phyloP scores from a whole-genome alignment of 116 monocot species.

The Cymodocea nodosa region DNA sequence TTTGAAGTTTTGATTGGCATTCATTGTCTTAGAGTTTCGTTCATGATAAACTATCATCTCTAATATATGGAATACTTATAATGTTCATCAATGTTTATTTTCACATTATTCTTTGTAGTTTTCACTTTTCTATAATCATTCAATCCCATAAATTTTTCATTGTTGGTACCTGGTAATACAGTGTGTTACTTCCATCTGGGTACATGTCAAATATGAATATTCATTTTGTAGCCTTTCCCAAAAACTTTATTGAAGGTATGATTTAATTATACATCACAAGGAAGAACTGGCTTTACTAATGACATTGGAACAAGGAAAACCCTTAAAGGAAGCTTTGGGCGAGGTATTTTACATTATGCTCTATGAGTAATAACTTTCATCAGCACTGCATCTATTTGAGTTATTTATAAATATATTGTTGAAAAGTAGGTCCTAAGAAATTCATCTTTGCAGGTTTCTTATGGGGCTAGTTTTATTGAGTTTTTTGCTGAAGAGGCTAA shows the following conservation, averaged over 20 bases:
- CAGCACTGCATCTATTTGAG: background rate
- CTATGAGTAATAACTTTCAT: background rate
- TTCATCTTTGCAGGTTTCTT: constrained; percentile 37
- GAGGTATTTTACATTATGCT: constrained; percentile 45
- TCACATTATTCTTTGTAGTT: no score
- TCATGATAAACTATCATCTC: no score
- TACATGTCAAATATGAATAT: background rate
- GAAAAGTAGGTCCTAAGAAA: background rate
- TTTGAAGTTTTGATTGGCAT: no score
- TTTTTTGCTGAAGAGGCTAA: constrained; percentile 97
- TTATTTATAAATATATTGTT: no score
- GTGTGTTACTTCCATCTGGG: background rate
- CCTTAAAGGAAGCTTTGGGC: constrained; percentile 72
- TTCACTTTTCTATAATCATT: no score
- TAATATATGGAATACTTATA: no score
- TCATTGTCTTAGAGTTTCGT: no score
- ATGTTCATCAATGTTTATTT: no score
- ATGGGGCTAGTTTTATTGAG: constrained; percentile 84
- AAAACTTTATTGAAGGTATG: constrained; percentile 46
- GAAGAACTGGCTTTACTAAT: constrained; percentile 89
- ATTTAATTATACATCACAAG: constrained; percentile 74
- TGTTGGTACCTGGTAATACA: no score
- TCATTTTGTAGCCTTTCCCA: background rate
- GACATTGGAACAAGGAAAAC: constrained; percentile 94
- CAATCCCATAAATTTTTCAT: no score